Conservation (phyloP, 1,284 basidiomycete species). For the Melanopsichium pennsylvanicum region DNA sequence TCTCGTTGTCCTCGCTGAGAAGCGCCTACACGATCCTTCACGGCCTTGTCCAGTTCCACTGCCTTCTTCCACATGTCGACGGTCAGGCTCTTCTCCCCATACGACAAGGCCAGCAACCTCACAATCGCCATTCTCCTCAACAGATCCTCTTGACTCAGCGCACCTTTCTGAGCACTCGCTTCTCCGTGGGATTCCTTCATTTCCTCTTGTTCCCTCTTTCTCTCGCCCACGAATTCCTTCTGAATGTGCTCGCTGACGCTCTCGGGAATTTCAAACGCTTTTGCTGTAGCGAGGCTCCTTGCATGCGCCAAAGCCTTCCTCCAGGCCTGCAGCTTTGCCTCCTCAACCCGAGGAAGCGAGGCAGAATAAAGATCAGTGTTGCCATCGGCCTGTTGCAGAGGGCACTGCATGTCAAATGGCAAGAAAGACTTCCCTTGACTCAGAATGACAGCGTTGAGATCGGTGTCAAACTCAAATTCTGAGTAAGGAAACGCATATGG, state of each 20-base stretch:
- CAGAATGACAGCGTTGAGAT: slow-evolving; percentile 74
- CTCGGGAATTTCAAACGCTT: slow-evolving; percentile 52
- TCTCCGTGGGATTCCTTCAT: slow-evolving; percentile 21
- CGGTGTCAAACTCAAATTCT: slow-evolving; percentile 77
- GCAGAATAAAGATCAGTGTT: slow-evolving; percentile 4
- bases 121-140: slow-evolving; percentile 52
- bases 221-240: slow-evolving; percentile 56
- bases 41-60: slow-evolving; percentile 35
- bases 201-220: slow-evolving; percentile 29
- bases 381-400: slow-evolving; percentile 9
- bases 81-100: slow-evolving; percentile 33
- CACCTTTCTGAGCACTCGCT: slow-evolving; percentile 1
- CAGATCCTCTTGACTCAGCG: slow-evolving; percentile 51
- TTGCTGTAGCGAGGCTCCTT: slow-evolving; percentile 32
- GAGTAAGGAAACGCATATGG: slow-evolving; percentile 82
- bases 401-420: slow-evolving; percentile 60
- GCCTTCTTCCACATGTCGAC: slow-evolving; percentile 44
- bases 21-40: slow-evolving; percentile 12
- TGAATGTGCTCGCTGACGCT: slow-evolving; percentile 56
- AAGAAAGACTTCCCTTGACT: slow-evolving; percentile 72
- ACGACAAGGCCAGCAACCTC: slow-evolving; percentile 46
- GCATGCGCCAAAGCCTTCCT: slow-evolving; percentile 32
- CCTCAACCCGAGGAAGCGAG: slow-evolving; percentile 10
- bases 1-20: slow-evolving; percentile 16
- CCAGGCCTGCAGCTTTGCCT: slow-evolving; percentile 15